Conservation (phyloP, 306 rosid species). For the Neltuma alba region DNA sequence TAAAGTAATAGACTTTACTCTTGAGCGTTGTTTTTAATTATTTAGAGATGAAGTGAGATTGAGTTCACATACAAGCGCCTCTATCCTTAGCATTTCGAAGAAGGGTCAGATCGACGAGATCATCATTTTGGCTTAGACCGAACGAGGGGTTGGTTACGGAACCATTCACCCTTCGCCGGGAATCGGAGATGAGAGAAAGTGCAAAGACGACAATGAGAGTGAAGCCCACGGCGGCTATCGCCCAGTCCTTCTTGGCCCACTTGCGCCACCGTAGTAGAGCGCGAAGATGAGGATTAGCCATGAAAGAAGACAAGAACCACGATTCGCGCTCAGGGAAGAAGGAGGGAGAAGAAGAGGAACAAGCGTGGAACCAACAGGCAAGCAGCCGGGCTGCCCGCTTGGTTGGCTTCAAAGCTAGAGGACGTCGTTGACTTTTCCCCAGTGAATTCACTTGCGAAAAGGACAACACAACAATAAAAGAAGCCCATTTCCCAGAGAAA, state of each 20-base stretch:
- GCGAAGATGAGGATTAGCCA: conserved; percentile 50
- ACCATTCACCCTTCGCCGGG: conserved; percentile 28
- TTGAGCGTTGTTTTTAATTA: not conserved
- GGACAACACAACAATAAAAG: not conserved
- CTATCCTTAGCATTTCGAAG: conserved; percentile 51
- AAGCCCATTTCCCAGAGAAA: not conserved
- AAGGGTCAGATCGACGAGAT: conserved; percentile 69
- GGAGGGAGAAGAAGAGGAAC: not conserved
- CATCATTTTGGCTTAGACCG: conserved; percentile 25
- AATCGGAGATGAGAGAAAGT: conserved; percentile 48
- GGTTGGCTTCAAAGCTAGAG: not conserved
- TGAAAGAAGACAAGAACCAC: not conserved
- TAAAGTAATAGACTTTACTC: not conserved
- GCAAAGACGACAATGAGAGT: conserved; percentile 40
- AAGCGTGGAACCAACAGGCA: not conserved
- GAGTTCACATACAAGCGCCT: conserved; percentile 64
- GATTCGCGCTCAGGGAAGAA: not conserved
- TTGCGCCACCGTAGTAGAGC: conserved; percentile 47
- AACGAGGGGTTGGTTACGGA: conserved; percentile 14
- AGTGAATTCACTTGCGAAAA: not conserved
- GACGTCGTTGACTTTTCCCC: not conserved
- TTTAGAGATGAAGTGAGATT: not conserved
- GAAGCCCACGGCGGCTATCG: conserved; percentile 47
- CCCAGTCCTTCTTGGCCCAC: conserved; percentile 63
- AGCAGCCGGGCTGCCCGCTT: not conserved